Evolutionary conservation across 2,329 filamentous ascomycete genomes (phyloP).

Genomic region (Ceratocystis papillata): DNA sequence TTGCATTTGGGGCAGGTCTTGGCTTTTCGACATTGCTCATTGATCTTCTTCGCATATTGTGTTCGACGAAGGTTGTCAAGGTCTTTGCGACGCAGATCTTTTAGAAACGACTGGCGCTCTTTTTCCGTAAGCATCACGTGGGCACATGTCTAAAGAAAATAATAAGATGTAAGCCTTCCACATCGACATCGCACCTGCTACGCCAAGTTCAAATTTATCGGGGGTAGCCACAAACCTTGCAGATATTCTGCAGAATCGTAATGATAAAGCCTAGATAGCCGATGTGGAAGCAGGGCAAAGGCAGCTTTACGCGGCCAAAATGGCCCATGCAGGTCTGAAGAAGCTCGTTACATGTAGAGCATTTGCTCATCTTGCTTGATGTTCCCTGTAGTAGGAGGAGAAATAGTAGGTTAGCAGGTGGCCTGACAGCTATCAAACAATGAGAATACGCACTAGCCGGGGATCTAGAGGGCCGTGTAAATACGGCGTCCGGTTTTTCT

Average conservation of each 20-base stretch:
- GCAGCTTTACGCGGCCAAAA: slow-evolving; percentile 85
- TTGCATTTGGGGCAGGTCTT: slow-evolving; percentile 72
- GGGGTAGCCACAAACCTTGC: slow-evolving; percentile 49
- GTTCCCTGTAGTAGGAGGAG: slow-evolving; percentile 47
- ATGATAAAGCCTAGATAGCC: slow-evolving; percentile 93
- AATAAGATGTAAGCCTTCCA: not conserved
- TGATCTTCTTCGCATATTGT: slow-evolving; percentile 78
- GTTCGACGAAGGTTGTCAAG: slow-evolving; percentile 78
- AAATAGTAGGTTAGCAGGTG: not conserved
- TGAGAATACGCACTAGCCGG: slow-evolving; percentile 47
- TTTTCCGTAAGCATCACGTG: slow-evolving; percentile 70
- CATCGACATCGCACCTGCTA: not conserved
- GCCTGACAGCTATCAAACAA: not conserved
- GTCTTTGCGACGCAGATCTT: slow-evolving; percentile 65
- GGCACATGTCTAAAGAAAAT: slow-evolving; percentile 54
- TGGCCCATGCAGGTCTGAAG: slow-evolving; percentile 84
- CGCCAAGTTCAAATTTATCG: too few relatives aligned
- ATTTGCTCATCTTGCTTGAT: slow-evolving; percentile 69
- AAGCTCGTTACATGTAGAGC: slow-evolving; percentile 71
- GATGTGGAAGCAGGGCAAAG: slow-evolving; percentile 87
- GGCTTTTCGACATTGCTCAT: slow-evolving; percentile 79
- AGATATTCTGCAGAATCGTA: slow-evolving; percentile 85
- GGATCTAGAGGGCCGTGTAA: slow-evolving; percentile 78
- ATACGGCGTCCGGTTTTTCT: slow-evolving; percentile 63
- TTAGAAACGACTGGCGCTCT: slow-evolving; percentile 67